These are phyloP conservation scores for Paraphoma sp. DNA, from an alignment of 2,329 filamentous ascomycete genomes.

Conservation along the genomic window DNA sequence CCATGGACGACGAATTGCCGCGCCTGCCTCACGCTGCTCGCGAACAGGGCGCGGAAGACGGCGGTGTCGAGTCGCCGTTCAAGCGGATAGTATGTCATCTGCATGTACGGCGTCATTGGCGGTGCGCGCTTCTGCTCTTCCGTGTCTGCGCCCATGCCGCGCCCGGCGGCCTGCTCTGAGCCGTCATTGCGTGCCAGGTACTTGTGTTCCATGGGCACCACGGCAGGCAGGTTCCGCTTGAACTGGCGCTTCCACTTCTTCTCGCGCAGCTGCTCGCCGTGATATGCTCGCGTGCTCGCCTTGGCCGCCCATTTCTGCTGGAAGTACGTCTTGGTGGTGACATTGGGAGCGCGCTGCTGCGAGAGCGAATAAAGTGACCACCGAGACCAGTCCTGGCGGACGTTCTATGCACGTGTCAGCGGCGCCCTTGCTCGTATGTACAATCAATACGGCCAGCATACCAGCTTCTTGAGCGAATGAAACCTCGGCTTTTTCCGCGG, in stretches of 20 bases:
- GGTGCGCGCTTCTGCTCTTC: slow-evolving; percentile 23
- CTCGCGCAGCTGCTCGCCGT: slow-evolving; percentile 93
- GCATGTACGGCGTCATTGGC: slow-evolving; percentile 82
- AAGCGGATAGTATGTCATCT: slow-evolving; percentile 92
- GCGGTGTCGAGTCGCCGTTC: slow-evolving; percentile 94
- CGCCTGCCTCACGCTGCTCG: slow-evolving; percentile 90
- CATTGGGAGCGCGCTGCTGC: slow-evolving; percentile 56
- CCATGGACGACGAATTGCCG: slow-evolving; percentile 94
- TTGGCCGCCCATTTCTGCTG: slow-evolving; percentile 99
- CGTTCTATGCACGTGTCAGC: slow-evolving; percentile 66
- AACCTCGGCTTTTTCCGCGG: slow-evolving; percentile 61
- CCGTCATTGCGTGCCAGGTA: slow-evolving; percentile 85
- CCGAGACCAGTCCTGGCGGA: slow-evolving; percentile 97
- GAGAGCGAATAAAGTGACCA: slow-evolving; percentile 92
- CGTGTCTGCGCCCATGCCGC: slow-evolving; percentile 71
- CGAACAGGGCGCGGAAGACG: slow-evolving; percentile 91
- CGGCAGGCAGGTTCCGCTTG: slow-evolving; percentile 77
- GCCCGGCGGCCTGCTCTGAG: slow-evolving; percentile 79
- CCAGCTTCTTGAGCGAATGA: slow-evolving; percentile 70
- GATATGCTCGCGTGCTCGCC: slow-evolving; percentile 81
- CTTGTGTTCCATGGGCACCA: slow-evolving; percentile 81
- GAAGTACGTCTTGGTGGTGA: slow-evolving; percentile 73
- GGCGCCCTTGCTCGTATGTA: not conserved
- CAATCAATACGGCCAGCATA: slow-evolving; percentile 57
- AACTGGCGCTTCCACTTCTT: slow-evolving; percentile 96